Evolutionary conservation across 2,329 filamentous ascomycete species (phyloP), one percentile per base, ranked within the genome.

Genomic region (Fusarium camptoceras): DNA sequence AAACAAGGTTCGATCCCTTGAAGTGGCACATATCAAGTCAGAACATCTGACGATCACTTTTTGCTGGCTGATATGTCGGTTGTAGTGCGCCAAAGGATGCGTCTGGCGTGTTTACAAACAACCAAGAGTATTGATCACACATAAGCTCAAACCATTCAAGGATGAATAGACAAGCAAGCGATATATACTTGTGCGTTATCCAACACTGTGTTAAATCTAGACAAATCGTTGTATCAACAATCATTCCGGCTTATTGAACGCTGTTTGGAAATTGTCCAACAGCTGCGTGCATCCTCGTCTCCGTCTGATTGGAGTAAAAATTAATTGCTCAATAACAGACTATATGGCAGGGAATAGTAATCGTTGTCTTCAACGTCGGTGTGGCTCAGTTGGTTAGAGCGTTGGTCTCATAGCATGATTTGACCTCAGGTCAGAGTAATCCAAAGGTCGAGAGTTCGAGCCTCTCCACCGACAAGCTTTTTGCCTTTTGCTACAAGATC

Each of bases 371-470:
- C 9, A n/a, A 46, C 18, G 48, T 55, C 41, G 53, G 41, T 55
- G 41, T 55, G 53, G 53, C 51, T 55, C 51, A 55, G 51, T 55
- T 55, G 51, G 51, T 55, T 55, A 55, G 51, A 55, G 51, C 51
- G 51, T 55, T 55, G 51, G 51, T 55, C 51, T 55, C 51, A 55
- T 55, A 55, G 4, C 5, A 46, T 55, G 51, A 55, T 31, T 27
- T 24, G 51, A 2, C 18, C 22, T 1, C 3, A 55, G 27, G 18
- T 31, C 28, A 34, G 51, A 25, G 51, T 55, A 25, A 55, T 55
- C 51, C 51, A 55, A 55, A 55, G 51, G 51, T 55, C 51, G 51
- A 55, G 51, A 55, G 51, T 55, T 55, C 51, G 51, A 55, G 39
- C 51, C 51, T 55, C 51, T 55, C 53, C 41, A 55, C 41, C 53